Base-by-base conservation (phyloP, 768 basidiomycete genomes). In the Russula sp. region DNA sequence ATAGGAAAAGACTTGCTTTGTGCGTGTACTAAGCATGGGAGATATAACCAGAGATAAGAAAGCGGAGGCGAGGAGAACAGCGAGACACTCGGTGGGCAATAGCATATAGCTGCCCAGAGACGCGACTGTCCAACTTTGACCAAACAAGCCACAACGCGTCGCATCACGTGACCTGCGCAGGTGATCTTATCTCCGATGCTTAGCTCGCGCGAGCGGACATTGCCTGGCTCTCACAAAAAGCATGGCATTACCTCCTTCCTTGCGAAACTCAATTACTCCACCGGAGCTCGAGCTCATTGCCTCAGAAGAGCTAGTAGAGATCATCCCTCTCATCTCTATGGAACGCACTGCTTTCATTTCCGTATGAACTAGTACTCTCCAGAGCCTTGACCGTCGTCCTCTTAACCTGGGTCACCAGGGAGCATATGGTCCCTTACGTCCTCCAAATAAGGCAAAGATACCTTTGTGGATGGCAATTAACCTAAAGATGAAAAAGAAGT, bases 391-490 rank as follows among this genome's bases (percentile, higher is more conserved):
- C 8, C 34, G 54, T 42, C 22, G 28, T 24, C 18, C 20, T 55
- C 56, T 62, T 18, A 61, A 38, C 46, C 18, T 14, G 28, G 51
- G 38, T 28, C 46, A 30, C 65, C 38, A 97, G 94, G 94, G 93
- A 59, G 87, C 88, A 58, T 97, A 93, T 70, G 97, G 97, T 2
- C 96, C 97, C 22, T 83, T 99, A 59, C 81, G 88, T 7, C 95
- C 97, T 1, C 96, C 96, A 6, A 82, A 84, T 62, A 89, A 90
- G 74, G 81, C 88, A 42, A 82, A 82, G 68, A 85, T 98, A n/a
- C 97, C 97, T 1, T 78, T 98, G 4, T 99, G 97, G 97, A 88
- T 99, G 80, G 97, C 96, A 0, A 78, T 91, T 3, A 93, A 96
- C 72, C 79, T 98, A 56, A 99, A 99, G 77, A 73, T 87, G 71